These are phyloP conservation scores for Cotoneaster glaucophyllus DNA, from an alignment of 306 rosid genomes.

Conservation along the genomic window DNA sequence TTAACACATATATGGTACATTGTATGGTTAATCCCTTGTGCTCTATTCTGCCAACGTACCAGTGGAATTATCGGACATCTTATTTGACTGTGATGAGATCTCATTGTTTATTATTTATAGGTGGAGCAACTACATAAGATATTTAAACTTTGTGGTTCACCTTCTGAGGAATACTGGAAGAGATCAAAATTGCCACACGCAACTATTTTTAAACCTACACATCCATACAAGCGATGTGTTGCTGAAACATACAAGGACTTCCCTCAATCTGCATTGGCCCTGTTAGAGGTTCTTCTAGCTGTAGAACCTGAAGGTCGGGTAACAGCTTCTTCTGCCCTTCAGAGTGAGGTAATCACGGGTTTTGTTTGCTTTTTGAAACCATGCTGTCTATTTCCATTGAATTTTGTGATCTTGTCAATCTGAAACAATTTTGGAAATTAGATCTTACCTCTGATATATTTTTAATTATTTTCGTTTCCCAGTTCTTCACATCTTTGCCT, in stretches of 20 bases:
- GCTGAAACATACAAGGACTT: constrained; percentile 61
- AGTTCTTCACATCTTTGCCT: constrained; percentile 73
- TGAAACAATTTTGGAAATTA: not conserved
- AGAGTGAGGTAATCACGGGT: constrained; percentile 48
- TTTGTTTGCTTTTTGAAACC: not conserved
- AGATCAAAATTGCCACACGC: constrained; percentile 74
- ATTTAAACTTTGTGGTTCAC: constrained; percentile 89
- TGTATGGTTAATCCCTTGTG: not conserved
- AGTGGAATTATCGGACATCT: not conserved
- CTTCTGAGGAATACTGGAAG: constrained; percentile 85
- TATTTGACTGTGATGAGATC: constrained; percentile 15
- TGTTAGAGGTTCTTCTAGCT: constrained; percentile 70
- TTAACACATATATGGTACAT: too few relatives aligned
- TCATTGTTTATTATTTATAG: constrained; percentile 26
- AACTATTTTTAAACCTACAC: constrained; percentile 76
- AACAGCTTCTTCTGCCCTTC: constrained; percentile 74
- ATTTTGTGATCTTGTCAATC: not conserved
- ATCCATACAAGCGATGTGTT: constrained; percentile 64
- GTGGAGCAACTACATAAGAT: constrained; percentile 96
- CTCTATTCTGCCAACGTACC: not conserved
- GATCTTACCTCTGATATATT: constrained; percentile 1
- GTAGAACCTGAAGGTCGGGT: constrained; percentile 67
- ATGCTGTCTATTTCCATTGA: not conserved
- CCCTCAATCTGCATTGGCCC: constrained; percentile 50
- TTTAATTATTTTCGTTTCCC: constrained; percentile 12